Base-by-base conservation (phyloP, 441 rosid genomes). In the Arabidopsis hybrid region DNA sequence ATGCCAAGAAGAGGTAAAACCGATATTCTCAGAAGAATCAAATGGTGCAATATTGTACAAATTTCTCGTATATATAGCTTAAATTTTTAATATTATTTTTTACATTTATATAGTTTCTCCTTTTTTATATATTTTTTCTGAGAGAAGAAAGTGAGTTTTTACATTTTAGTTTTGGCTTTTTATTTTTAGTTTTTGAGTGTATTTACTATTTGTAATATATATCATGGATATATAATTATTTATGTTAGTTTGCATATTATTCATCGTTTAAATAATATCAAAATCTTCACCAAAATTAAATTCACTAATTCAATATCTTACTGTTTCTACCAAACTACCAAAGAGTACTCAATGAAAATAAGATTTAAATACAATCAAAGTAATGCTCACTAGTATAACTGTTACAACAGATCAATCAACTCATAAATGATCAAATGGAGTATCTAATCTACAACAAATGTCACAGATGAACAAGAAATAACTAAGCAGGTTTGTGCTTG, bases 1-100 rank as follows among this genome's bases (percentile, higher is more conserved):
- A 83, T 67, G 66, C 87, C 31, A 89, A 76, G 80, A 93, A 71
- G 76, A 62, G 52, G 56, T 84, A 49, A 77, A 6, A 38, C 10
- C 7, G 59, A 7, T 40, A 7, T 8, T 7, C 26, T 17, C 57
- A 18, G 0, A 16, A 55, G 2, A 17, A 55, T n/a, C 49, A 17
- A 14, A 16, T 56, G 21, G 47, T 68, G 29, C 43, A 74, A 10
- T 59, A 9, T 56, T 76, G 79, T 70, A 76, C 61, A 76, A 68
- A 67, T 40, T 42, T 35, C 61, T 67, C 35, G 18, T 17, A 7
- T 63, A 52, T 42, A 40, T 42, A n/a, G n/a, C n/a, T n/a, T n/a
- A n/a, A n/a, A n/a, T n/a, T n/a, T n/a, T n/a, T n/a, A n/a, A n/a
- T n/a, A n/a, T n/a, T n/a, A n/a, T n/a, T n/a, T 40, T 8, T 29